Evolutionary conservation across 2,329 filamentous ascomycete genomes (phyloP), one percentile per base, ranked within the genome.

Genomic region (Fusarium secorum): DNA sequence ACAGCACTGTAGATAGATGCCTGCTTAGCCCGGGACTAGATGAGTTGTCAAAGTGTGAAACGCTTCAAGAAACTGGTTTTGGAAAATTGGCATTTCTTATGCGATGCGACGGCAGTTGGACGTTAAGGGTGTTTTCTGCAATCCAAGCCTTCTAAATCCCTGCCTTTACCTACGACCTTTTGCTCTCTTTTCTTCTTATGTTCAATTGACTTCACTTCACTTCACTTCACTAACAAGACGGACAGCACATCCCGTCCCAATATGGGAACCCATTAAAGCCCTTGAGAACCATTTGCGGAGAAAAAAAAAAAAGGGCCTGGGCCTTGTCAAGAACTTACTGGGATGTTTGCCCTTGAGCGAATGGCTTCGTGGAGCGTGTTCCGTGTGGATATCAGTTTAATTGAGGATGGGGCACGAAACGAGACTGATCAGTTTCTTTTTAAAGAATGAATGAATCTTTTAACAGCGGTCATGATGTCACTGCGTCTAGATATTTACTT

Each of bases 351-450:
- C 30, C 59, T 45, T 38, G 53, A 49, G 45, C 66, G 69, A 70
- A 72, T 72, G 38, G 56, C 66, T 55, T 72, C 54, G 33, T 28
- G 55, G 46, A 72, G 70, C 70, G 70, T 72, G 70, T 72, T 69
- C 68, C 20, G 30, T 68, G 66, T 72, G 70, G 70, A 68, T 64
- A 72, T 70, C 52, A 55, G 52, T 72, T 72, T 64, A 65, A 72
- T 72, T 72, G 58, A 68, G 46, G 49, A 62, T 45, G 56, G 61
- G 42, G 58, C 58, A 64, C 57, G 62, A 59, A 58, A 56, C 56
- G 62, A 59, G 60, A 53, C 56, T 52, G 56, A 60, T 60, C 45
- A 60, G 46, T 55, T 46, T 58, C 69, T 64, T 57, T 63, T 71
- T 60, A 61, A 53, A 68, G 54, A 56, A 18, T 48, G 48, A 57